Conservation (phyloP, 2,329 filamentous ascomycete genomes). For the Ceratocystis colombiana region DNA sequence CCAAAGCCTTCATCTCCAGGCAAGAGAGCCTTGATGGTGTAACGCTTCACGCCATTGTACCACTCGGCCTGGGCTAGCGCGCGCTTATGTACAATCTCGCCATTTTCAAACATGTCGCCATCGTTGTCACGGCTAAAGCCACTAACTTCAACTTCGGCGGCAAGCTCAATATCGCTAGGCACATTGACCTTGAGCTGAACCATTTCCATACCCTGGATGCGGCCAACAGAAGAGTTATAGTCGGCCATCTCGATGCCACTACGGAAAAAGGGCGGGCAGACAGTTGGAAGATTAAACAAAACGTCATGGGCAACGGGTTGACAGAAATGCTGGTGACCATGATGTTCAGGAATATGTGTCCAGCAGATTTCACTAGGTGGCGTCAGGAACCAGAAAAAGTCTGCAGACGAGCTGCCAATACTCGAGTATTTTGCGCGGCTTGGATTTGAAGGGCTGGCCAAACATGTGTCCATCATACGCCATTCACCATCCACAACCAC, state of each 20-base stretch:
- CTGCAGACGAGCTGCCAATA: conserved; percentile 57
- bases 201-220: conserved; percentile 87
- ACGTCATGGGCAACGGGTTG: conserved; percentile 79
- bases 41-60: conserved; percentile 76
- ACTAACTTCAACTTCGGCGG: conserved; percentile 82
- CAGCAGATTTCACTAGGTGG: conserved; percentile 85
- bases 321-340: conserved; percentile 84
- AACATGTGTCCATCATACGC: conserved; percentile 89
- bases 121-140: conserved; percentile 72
- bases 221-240: conserved; percentile 78
- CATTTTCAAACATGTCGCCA: conserved; percentile 87
- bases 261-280: conserved; percentile 80
- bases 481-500: conserved; percentile 89
- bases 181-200: conserved; percentile 81
- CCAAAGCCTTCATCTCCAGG: conserved; percentile 87
- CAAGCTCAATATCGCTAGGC: conserved; percentile 79
- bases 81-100: conserved; percentile 73
- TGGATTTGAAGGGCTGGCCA: conserved; percentile 85
- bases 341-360: conserved; percentile 83
- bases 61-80: conserved; percentile 88
- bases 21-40: conserved; percentile 83
- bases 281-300: conserved; percentile 73
- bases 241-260: conserved; percentile 69
- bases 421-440: conserved; percentile 67
- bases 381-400: conserved; percentile 88